Conservation (phyloP, 1,284 basidiomycete genomes). For the Ganoderma lucidum region DNA sequence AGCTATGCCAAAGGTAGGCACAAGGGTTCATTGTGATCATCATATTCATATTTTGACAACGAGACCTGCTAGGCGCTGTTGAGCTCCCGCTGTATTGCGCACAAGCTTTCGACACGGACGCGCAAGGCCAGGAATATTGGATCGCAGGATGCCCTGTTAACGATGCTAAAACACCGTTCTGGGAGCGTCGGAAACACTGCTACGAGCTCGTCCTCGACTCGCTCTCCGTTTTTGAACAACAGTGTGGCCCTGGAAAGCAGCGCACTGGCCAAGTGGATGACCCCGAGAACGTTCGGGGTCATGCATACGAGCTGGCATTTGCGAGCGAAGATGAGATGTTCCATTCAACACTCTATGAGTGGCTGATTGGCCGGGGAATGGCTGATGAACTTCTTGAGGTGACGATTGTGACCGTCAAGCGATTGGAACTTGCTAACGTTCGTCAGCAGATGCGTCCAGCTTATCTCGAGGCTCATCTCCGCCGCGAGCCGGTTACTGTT, state of each 20-base stretch:
- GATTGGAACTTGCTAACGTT: constrained; percentile 10
- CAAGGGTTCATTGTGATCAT: constrained; percentile 1
- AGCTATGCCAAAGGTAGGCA: constrained; percentile 78
- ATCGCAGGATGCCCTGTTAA: constrained; percentile 66
- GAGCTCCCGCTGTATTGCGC: constrained; percentile 90
- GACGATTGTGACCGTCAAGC: constrained; percentile 31
- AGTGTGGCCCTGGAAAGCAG: constrained; percentile 35
- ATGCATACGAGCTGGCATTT: constrained; percentile 86
- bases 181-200: constrained; percentile 73
- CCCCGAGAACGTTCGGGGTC: constrained; percentile 70
- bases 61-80: constrained; percentile 71
- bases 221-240: constrained; percentile 80
- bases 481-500: constrained; percentile 80
- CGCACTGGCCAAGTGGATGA: constrained; percentile 51
- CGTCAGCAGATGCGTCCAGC: constrained; percentile 76
- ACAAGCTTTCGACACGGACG: constrained; percentile 79
- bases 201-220: constrained; percentile 89
- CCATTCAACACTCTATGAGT: constrained; percentile 95
- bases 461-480: constrained; percentile 89
- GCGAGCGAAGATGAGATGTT: constrained; percentile 91
- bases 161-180: constrained; percentile 69
- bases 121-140: constrained; percentile 84
- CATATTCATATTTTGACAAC: not conserved
- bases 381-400: constrained; percentile 94
- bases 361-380: constrained; percentile 83